Evolutionary conservation across 2,329 filamentous ascomycete species (phyloP).

Genomic region (Ophiostoma sp.): DNA sequence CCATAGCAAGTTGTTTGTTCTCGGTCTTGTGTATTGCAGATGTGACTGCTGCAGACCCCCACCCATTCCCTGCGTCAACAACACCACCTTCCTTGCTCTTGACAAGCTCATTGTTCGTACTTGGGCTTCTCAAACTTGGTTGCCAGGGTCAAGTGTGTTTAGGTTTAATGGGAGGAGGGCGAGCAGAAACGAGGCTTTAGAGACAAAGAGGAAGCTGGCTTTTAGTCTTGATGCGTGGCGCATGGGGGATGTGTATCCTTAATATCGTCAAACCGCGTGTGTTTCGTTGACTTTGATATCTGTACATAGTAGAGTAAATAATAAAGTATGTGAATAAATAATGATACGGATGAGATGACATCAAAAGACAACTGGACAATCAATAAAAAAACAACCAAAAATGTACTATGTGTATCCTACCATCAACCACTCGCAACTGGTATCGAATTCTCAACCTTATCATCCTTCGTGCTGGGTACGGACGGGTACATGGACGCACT

Average conservation of each 20-base stretch:
- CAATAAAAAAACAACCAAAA: neutral
- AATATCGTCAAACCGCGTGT: neutral
- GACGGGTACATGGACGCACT: neutral
- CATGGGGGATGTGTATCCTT: neutral
- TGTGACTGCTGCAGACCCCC: neutral
- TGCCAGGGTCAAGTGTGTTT: neutral
- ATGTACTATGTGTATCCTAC: neutral
- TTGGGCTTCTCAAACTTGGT: neutral
- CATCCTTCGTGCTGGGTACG: neutral
- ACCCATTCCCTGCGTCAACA: neutral
- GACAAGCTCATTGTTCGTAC: neutral
- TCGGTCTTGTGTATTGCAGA: neutral
- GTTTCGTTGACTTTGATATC: neutral
- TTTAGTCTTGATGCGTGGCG: neutral
- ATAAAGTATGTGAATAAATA: no score
- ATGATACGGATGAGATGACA: no score
- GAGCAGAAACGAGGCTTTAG: conserved; percentile 3
- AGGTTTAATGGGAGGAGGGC: neutral
- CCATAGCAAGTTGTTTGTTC: neutral
- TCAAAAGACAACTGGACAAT: neutral
- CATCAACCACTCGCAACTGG: neutral
- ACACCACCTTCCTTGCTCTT: neutral
- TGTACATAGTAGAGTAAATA: neutral
- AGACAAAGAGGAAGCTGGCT: conserved; percentile 12
- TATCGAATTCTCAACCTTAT: neutral